These are phyloP conservation scores for Phyllosticta ampelicida DNA, from an alignment of 2,329 filamentous ascomycete genomes.

Conservation along the genomic window DNA sequence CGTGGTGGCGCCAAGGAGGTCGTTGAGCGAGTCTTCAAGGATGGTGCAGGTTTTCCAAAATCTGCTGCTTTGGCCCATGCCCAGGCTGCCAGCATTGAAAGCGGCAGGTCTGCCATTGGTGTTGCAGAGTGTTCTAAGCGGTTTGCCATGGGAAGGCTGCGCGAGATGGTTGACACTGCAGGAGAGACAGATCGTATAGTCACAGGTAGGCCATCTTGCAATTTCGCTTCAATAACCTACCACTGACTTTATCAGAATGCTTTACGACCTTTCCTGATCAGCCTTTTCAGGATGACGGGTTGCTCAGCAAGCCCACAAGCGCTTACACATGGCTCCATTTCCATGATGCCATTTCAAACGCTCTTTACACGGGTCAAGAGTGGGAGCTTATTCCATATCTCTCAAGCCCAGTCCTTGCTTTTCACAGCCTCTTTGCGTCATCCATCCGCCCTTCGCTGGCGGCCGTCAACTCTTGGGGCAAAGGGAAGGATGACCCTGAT, in stretches of 20 bases:
- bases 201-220: conserved; percentile 33
- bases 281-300: conserved; percentile 85
- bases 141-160: conserved; percentile 58
- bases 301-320: conserved; percentile 73
- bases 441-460: conserved; percentile 37
- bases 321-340: conserved; percentile 96
- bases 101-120: conserved; percentile 44
- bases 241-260: conserved; percentile 44
- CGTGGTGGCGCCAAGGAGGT: conserved; percentile 64
- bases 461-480: conserved; percentile 22
- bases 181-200: conserved; percentile 71
- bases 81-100: conserved; percentile 24
- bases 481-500: background rate
- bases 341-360: conserved; percentile 70
- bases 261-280: conserved; percentile 79
- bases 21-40: conserved; percentile 65
- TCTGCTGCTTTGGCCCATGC: conserved; percentile 32
- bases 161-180: conserved; percentile 67
- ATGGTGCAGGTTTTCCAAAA: conserved; percentile 67
- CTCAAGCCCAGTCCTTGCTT: conserved; percentile 74
- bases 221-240: background rate
- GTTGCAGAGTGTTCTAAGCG: conserved; percentile 65
- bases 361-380: conserved; percentile 73
- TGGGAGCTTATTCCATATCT: conserved; percentile 89
- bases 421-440: conserved; percentile 82